These are phyloP conservation scores for Ceriops decandra DNA, from an alignment of 345 rosid genomes.

Conservation along the genomic window DNA sequence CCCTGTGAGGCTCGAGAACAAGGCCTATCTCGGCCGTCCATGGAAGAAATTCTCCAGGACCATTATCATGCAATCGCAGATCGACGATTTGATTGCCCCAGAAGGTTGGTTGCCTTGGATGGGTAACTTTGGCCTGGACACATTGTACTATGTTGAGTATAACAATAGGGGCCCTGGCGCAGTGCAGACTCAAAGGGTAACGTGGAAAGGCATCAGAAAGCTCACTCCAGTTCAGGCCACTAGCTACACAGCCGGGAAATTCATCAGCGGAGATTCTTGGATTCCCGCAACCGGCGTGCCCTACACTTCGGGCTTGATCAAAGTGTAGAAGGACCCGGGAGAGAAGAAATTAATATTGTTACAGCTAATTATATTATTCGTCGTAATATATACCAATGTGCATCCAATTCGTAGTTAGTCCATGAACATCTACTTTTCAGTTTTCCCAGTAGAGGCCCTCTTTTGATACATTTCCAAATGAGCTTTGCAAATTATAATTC, in stretches of 20 bases:
- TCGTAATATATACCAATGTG: too few relatives aligned
- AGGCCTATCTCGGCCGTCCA: slow-evolving; percentile 74
- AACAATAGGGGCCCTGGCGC: slow-evolving; percentile 65
- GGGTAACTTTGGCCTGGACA: slow-evolving; percentile 43
- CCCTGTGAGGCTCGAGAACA: slow-evolving; percentile 31
- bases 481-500: too few relatives aligned
- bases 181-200: slow-evolving; percentile 34
- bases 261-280: slow-evolving; percentile 46
- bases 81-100: slow-evolving; percentile 52
- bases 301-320: slow-evolving; percentile 36
- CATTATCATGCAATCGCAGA: slow-evolving; percentile 47
- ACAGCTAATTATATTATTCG: too few relatives aligned
- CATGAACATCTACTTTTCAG: too few relatives aligned
- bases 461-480: too few relatives aligned
- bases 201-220: slow-evolving; percentile 53
- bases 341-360: background rate
- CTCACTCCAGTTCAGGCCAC: slow-evolving; percentile 19
- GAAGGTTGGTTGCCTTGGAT: slow-evolving; percentile 60
- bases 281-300: slow-evolving; percentile 48
- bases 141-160: slow-evolving; percentile 57
- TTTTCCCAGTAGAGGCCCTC: too few relatives aligned
- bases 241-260: slow-evolving; percentile 31
- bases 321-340: background rate
- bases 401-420: too few relatives aligned
- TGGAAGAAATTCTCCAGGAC: slow-evolving; percentile 58